These are phyloP conservation scores for Dothideomycetidae sp. DNA, from an alignment of 2,329 filamentous ascomycete species.

Conservation along the genomic window DNA sequence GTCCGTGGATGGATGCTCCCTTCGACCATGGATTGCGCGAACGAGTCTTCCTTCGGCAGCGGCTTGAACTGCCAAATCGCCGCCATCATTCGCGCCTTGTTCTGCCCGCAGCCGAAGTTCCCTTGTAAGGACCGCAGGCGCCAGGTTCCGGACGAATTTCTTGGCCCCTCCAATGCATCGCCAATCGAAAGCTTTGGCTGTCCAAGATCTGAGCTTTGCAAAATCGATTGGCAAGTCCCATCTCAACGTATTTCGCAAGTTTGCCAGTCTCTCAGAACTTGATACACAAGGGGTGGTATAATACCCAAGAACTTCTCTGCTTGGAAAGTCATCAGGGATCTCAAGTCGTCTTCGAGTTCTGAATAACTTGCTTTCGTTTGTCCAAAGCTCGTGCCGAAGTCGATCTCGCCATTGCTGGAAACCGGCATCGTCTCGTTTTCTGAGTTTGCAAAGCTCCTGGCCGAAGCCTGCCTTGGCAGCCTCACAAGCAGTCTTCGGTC, in stretches of 20 bases:
- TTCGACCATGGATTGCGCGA: slow-evolving; percentile 49
- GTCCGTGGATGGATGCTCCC: slow-evolving; percentile 62
- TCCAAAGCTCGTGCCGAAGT: slow-evolving; percentile 60
- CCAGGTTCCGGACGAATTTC: slow-evolving; percentile 70
- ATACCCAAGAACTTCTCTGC: slow-evolving; percentile 62
- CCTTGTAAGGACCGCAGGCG: slow-evolving; percentile 57
- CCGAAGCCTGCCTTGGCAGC: slow-evolving; percentile 84
- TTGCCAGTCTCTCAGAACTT: slow-evolving; percentile 39
- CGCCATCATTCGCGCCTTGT: slow-evolving; percentile 6
- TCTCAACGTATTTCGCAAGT: slow-evolving; percentile 38
- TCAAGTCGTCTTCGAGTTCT: slow-evolving; percentile 57
- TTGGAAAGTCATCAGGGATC: slow-evolving; percentile 72
- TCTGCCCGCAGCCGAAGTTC: slow-evolving; percentile 33
- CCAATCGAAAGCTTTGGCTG: slow-evolving; percentile 76
- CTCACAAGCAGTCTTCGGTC: slow-evolving; percentile 76
- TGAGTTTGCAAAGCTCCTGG: slow-evolving; percentile 52
- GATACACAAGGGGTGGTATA: slow-evolving; percentile 85
- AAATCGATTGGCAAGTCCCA: slow-evolving; percentile 55
- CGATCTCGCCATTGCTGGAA: slow-evolving; percentile 57
- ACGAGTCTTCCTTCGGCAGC: slow-evolving; percentile 42
- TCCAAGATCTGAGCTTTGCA: slow-evolving; percentile 55
- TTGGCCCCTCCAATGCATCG: slow-evolving; percentile 60
- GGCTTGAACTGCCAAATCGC: slow-evolving; percentile 26
- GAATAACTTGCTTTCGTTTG: slow-evolving; percentile 75
- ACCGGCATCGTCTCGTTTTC: slow-evolving; percentile 42